A percentile compares a stretch with the other conserved stretches of the same genome.
Conservation (phyloP, 202 grass and related monocot species). For the Setaria italica region DNA sequence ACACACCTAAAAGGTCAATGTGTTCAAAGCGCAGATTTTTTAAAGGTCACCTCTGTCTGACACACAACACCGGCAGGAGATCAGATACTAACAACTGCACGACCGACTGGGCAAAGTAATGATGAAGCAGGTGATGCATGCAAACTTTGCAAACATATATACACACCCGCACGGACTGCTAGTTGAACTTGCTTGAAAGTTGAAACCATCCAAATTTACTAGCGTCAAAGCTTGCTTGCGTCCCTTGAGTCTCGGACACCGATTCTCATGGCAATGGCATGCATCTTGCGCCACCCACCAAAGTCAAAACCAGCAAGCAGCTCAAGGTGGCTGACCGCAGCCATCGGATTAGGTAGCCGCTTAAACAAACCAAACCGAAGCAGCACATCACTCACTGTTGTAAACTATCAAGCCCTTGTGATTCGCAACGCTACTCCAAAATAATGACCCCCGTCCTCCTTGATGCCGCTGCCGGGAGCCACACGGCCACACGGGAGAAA, state of each 20-base stretch:
- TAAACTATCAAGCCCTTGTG: background rate
- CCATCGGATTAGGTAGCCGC: constrained; percentile 2
- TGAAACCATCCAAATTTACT: background rate
- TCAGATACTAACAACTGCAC: background rate
- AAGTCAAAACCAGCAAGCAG: constrained; percentile 66
- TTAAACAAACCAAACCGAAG: background rate
- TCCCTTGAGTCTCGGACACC: constrained; percentile 35
- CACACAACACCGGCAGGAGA: constrained; percentile 42
- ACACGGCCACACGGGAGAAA: background rate
- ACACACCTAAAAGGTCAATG: background rate
- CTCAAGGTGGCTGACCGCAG: constrained; percentile 31
- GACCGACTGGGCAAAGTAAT: background rate
- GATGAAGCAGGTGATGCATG: constrained; percentile 15
- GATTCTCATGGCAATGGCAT: constrained; percentile 49
- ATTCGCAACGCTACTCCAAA: background rate
- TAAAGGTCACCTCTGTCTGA: constrained; percentile 30
- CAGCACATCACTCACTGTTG: background rate
- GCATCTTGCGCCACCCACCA: constrained; percentile 39
- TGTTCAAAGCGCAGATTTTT: constrained; percentile 48
- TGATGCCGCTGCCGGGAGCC: background rate
- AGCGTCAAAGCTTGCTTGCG: constrained; percentile 21
- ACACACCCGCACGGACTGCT: background rate
- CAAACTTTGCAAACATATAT: constrained; percentile 7
- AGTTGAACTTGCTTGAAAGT: background rate
- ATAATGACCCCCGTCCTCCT: constrained; percentile 8